Evolutionary conservation across 2,329 filamentous ascomycete species (phyloP), one percentile per base, ranked within the genome.

Genomic region (Tolypocladium nubicola): DNA sequence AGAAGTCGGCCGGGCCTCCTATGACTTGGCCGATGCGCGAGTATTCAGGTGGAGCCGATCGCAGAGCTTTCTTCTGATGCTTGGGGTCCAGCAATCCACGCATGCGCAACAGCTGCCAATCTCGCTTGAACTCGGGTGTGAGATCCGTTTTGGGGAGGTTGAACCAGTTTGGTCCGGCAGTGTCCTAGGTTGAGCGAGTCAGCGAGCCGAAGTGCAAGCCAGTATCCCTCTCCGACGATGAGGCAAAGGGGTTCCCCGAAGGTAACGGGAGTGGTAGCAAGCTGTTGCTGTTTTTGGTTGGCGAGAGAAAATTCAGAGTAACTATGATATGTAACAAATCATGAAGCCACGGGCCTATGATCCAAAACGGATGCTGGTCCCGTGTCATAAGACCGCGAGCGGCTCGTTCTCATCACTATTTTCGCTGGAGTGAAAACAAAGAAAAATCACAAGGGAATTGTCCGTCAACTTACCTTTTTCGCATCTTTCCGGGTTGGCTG

Each of bases 1-100:
- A 90, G 74, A 87, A 96, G 67, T 97, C 93, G 1, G 90, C 92
- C 1, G 91, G 86, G 1, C 92, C 92, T 66, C 95, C 87, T 57
- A 97, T 82, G 59, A 99, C 84, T 7, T 89, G 93, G 58, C 93
- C 94, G 35, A 96, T 84, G 66, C 96, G 90, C 23, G 89, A 95
- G 69, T 88, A 97, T 60, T 90, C 85, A 1, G 94, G 94, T 11
- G 68, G 64, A 43, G 60, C 67, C 58, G 82, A 79, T 68, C 88
- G 91, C 57, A 84, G 80, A 55, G 93, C 86, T 72, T 97, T 97
- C 71, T 93, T 95, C 78, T 96, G 96, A 67, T 93, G 88, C 70
- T 97, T 93, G 1, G 91, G 86, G 63, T 97, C 93, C 26, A 97
- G 79, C 23, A 96, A 86, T 57, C 86, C 87, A 70, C 94, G 85